A percentile compares a stretch with the other conserved stretches of the same genome.
Conservation (phyloP, 495 filamentous ascomycete species). For the Aspergillus avenaceus region DNA sequence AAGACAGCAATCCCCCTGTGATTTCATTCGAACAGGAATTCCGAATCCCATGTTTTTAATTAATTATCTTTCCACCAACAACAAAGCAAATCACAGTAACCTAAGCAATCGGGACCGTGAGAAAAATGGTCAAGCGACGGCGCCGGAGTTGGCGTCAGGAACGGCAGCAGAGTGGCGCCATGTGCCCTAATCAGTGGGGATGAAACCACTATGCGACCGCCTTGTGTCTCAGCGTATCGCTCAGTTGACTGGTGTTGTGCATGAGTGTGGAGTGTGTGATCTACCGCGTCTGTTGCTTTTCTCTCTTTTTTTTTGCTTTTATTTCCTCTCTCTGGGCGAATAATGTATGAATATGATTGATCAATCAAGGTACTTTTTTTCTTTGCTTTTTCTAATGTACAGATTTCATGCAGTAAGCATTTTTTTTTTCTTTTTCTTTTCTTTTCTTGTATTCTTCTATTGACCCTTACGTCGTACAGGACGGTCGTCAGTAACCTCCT, state of each 20-base stretch:
- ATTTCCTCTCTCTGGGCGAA: too few species aligned
- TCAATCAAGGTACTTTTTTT: background rate
- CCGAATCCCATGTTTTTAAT: background rate
- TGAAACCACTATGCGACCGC: constrained; percentile 15
- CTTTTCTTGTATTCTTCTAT: too few species aligned
- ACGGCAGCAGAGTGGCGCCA: constrained; percentile 15
- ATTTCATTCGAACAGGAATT: background rate
- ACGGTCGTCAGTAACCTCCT: background rate
- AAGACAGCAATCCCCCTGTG: background rate
- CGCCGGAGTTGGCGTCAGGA: constrained; percentile 18
- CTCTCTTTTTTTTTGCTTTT: background rate
- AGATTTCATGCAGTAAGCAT: background rate
- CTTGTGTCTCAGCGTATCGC: constrained; percentile 15
- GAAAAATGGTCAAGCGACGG: constrained; percentile 4
- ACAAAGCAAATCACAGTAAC: background rate
- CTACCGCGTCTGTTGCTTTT: background rate
- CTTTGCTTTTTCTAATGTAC: too few species aligned
- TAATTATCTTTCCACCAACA: background rate
- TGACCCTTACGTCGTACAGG: background rate
- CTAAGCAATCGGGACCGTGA: background rate
- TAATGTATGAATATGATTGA: background rate
- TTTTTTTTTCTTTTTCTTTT: background rate
- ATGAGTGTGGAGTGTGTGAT: background rate
- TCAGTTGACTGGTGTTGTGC: background rate
- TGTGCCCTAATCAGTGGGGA: constrained; percentile 14